phyloP scores from a whole-genome alignment of 2,329 filamentous ascomycete species.

The Trichoderma sp. region DNA sequence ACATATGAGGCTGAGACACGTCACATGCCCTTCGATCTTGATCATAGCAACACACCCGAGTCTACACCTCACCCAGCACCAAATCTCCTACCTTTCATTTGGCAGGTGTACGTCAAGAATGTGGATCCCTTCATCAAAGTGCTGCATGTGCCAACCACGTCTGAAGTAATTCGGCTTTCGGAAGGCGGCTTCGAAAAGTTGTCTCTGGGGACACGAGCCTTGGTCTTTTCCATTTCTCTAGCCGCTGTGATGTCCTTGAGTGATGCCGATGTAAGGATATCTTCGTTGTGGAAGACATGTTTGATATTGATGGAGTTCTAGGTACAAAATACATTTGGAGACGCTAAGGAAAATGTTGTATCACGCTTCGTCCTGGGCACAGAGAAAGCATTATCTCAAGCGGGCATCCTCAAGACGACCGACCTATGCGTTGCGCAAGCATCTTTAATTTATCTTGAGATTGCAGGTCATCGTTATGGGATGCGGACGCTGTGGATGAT shows the following conservation, averaged over 20 bases:
- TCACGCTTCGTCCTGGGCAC: conserved; percentile 30
- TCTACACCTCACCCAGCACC: conserved; percentile 31
- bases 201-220: conserved; percentile 27
- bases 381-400: conserved; percentile 32
- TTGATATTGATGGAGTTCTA: conserved; percentile 6
- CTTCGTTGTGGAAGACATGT: conserved; percentile 29
- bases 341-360: conserved; percentile 12
- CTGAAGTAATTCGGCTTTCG: conserved; percentile 26
- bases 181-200: conserved; percentile 31
- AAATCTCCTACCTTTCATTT: conserved; percentile 36
- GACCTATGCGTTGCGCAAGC: conserved; percentile 32
- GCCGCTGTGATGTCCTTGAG: conserved; percentile 34
- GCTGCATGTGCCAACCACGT: conserved; percentile 31
- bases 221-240: conserved; percentile 35
- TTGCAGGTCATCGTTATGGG: conserved; percentile 28
- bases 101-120: conserved; percentile 35
- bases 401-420: conserved; percentile 33
- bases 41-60: neutral
- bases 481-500: conserved; percentile 31
- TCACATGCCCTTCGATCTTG: neutral
- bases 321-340: neutral
- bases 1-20: neutral
- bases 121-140: conserved; percentile 39
- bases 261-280: conserved; percentile 27
- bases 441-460: conserved; percentile 34